Percentiles rank a stretch among this genome's conserved stretches.
Evolutionary conservation across 2,329 filamentous ascomycete genomes (phyloP).

Genomic region (Xylariaceae sp.): DNA sequence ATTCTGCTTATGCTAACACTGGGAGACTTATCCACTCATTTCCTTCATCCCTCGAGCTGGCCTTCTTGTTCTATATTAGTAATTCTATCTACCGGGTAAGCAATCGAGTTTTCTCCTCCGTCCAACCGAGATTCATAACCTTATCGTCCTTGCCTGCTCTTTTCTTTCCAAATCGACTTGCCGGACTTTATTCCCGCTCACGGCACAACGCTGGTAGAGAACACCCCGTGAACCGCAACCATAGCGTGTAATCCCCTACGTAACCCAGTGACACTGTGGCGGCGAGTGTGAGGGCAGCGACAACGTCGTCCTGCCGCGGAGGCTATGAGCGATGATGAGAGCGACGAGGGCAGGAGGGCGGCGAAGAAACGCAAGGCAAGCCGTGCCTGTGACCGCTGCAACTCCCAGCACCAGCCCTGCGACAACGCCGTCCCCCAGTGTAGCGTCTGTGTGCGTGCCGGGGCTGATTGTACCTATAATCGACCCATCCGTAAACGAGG

Average conservation of each 20-base stretch:
- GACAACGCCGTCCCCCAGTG: slow-evolving; percentile 44
- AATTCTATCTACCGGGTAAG: background rate
- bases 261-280: background rate
- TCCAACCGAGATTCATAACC: background rate
- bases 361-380: slow-evolving; percentile 35
- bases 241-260: background rate
- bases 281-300: slow-evolving; percentile 10
- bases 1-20: background rate
- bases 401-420: slow-evolving; percentile 44
- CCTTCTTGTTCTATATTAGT: background rate
- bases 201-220: background rate
- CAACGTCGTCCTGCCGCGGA: slow-evolving; percentile 21
- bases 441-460: slow-evolving; percentile 38
- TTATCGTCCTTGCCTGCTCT: background rate
- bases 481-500: slow-evolving; percentile 32
- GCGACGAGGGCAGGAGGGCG: slow-evolving; percentile 29
- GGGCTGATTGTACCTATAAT: slow-evolving; percentile 33
- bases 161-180: background rate
- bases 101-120: background rate
- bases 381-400: slow-evolving; percentile 41
- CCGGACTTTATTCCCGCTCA: background rate
- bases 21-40: background rate
- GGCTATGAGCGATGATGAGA: slow-evolving; percentile 34
- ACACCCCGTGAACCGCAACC: background rate
- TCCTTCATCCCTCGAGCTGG: background rate